A percentile compares a stretch with the other conserved stretches of the same genome.
Conservation (phyloP, 768 basidiomycete species). For the Hemileccinum impolitum region DNA sequence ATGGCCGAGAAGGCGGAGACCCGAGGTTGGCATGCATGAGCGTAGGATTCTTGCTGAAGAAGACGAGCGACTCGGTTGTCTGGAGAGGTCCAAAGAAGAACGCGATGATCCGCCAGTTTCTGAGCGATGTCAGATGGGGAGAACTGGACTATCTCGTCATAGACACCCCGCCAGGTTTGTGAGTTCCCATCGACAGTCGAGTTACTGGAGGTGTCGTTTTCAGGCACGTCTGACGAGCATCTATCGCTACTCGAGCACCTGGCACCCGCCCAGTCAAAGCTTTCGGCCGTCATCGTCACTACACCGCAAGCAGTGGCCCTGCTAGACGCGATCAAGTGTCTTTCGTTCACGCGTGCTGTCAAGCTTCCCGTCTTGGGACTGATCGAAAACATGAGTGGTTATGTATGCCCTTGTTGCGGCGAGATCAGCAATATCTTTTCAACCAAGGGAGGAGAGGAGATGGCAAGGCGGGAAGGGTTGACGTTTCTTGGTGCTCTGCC, state of each 20-base stretch:
- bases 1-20: constrained; percentile 48
- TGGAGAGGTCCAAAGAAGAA: constrained; percentile 99
- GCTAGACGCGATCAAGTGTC: constrained; percentile 92
- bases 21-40: constrained; percentile 91
- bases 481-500: constrained; percentile 85
- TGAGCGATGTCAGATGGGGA: constrained; percentile 94
- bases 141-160: constrained; percentile 89
- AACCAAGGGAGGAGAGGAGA: constrained; percentile 85
- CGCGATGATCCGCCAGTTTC: constrained; percentile 95
- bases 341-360: constrained; percentile 91
- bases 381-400: constrained; percentile 99
- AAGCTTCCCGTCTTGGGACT: constrained; percentile 84
- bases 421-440: constrained; percentile 96
- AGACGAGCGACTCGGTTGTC: constrained; percentile 88
- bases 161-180: constrained; percentile 93
- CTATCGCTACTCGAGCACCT: constrained; percentile 93
- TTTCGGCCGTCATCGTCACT: constrained; percentile 89
- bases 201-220: constrained; percentile 7
- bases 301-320: constrained; percentile 97
- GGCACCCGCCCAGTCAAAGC: constrained; percentile 70
- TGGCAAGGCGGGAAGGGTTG: constrained; percentile 74
- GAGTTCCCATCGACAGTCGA: not conserved
- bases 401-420: constrained; percentile 95
- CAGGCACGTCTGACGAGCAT: constrained; percentile 99
- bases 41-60: constrained; percentile 91